Conservation (phyloP, 257 asterid species). For the Solanum ossicruentum region DNA sequence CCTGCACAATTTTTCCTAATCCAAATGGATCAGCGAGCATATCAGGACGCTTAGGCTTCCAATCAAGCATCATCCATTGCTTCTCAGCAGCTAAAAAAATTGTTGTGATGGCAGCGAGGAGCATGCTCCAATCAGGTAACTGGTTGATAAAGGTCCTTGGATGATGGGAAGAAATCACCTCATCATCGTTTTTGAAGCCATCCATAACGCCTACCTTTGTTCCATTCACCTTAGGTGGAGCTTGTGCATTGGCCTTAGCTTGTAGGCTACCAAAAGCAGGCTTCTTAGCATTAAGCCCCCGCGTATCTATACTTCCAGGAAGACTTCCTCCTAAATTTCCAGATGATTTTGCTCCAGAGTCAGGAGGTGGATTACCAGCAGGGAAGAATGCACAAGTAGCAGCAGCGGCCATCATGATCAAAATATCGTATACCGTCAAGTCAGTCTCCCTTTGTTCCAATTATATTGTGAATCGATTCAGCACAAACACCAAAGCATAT, state of each 20-base stretch:
- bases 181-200: constrained; percentile 54
- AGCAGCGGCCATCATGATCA: constrained; percentile 69
- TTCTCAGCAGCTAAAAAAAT: constrained; percentile 96
- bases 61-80: constrained; percentile 99
- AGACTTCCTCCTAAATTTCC: constrained; percentile 44
- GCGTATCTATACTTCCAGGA: constrained; percentile 50
- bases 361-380: constrained; percentile 42
- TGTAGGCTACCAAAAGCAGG: constrained; percentile 49
- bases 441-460: background rate
- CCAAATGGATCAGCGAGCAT: constrained; percentile 76
- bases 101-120: constrained; percentile 91
- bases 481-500: constrained; percentile 14
- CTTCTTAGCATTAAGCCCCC: constrained; percentile 52
- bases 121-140: constrained; percentile 98
- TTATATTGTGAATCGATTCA: background rate
- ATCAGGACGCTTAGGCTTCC: constrained; percentile 91
- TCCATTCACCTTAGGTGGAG: constrained; percentile 90
- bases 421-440: background rate
- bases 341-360: constrained; percentile 44
- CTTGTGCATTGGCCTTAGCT: constrained; percentile 75
- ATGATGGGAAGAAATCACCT: constrained; percentile 43
- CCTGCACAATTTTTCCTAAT: constrained; percentile 73
- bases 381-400: constrained; percentile 69
- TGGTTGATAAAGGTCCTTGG: constrained; percentile 89
- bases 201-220: constrained; percentile 75